Base-by-base conservation (phyloP, 2,329 filamentous ascomycete species). In the Paracorniculantispora psalliotae region DNA sequence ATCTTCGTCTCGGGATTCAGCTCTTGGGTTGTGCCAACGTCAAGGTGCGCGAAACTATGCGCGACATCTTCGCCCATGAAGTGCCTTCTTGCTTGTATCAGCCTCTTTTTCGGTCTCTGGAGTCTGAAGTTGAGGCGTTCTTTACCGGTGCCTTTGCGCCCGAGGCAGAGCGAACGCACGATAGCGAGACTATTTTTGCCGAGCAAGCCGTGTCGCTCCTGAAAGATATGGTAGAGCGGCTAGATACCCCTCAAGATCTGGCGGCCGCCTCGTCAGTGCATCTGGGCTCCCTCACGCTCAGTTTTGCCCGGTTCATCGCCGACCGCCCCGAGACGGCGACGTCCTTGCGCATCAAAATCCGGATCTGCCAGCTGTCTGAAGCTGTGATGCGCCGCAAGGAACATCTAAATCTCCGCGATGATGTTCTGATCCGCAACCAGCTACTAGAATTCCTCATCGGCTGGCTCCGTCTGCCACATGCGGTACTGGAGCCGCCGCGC, bases 391-490 rank as follows among this genome's bases (percentile, higher is more conserved):
- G 81, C 68, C 81, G 85, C 63, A 89, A 88, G 65, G 86, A 89
- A 65, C 81, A 88, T 53, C 72, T 89, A 44, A 89, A 88, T 64
- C 73, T 89, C 12, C 79, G 86, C 53, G 85, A 89, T 64, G 86
- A 89, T 67, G 83, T 89, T 41, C 81, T 85, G 28, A 86, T 88
- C 65, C 77, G 86, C 56, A 89, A 89, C 63, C 85, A 88, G 65
- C 74, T 89, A 15, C 74, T 89, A 12, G 86, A 88, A 67, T 84
- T 85, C 60, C 83, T 88, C 37, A 87, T 87, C 62, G 79, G 83
- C 61, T 89, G 86, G 86, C 87, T 89, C 64, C 78, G 85, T 12
- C 83, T 84, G 19, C 79, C 80, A 15, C 81, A 82, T 19, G 78
- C 81, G 0, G 74, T 73, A 6, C 66, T 71, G 3, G 81, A 82